phyloP scores from a whole-genome alignment of 208 protist species.

The Wallacemonas collosoma region DNA sequence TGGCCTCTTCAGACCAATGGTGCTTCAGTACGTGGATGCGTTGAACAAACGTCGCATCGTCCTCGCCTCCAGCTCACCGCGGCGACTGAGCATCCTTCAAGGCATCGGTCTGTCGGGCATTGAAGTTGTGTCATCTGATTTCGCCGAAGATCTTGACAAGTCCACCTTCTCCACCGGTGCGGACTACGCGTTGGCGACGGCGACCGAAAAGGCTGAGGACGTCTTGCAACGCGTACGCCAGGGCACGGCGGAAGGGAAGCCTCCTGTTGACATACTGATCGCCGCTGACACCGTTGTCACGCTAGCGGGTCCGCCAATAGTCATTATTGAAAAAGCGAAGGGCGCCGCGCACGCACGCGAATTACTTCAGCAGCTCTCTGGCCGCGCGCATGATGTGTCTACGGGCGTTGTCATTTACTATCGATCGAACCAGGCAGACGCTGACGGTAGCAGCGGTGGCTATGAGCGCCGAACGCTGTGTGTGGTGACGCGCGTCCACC shows the following conservation, averaged over 20 bases:
- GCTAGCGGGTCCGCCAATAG: constrained; percentile 14
- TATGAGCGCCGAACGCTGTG: constrained; percentile 20
- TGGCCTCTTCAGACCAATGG: constrained; percentile 15
- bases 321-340: constrained; percentile 38
- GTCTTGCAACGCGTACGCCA: constrained; percentile 19
- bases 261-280: constrained; percentile 39
- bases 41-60: constrained; percentile 33
- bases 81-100: constrained; percentile 34
- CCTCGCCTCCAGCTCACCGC: constrained; percentile 42
- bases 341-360: constrained; percentile 28
- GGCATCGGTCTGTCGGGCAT: constrained; percentile 29
- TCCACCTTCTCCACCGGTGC: constrained; percentile 25
- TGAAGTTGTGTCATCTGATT: constrained; percentile 27
- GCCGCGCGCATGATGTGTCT: constrained; percentile 33
- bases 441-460: neutral
- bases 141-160: constrained; percentile 43
- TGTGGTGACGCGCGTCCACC: constrained; percentile 29
- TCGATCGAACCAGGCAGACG: neutral
- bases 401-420: constrained; percentile 34
- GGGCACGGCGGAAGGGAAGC: neutral
- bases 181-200: constrained; percentile 37
- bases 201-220: constrained; percentile 30
- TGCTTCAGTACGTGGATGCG: constrained; percentile 32
- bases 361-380: constrained; percentile 32
- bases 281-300: constrained; percentile 42